Base-by-base conservation (phyloP, 345 rosid species). In the Microthlaspi erraticum region DNA sequence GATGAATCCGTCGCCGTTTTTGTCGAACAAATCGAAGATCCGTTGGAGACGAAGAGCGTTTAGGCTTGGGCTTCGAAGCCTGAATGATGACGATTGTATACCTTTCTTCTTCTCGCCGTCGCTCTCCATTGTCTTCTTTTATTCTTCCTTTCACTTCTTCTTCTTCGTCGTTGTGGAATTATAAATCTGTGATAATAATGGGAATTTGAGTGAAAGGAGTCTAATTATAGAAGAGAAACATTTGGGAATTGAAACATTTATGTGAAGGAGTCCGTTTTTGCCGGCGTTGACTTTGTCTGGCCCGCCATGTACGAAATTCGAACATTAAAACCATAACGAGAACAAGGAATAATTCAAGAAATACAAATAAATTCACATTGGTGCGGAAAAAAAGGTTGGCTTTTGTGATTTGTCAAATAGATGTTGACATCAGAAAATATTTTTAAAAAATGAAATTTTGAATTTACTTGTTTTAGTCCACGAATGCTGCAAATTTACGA, bases 21-120 rank as follows among this genome's bases (percentile, higher is more conserved):
- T 82, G 89, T 93, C 93, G 68, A 93, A 93, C 29, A 85, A 80
- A 58, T 88, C 92, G 60, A 93, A 93, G 38, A 84, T 79, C 31
- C 97, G 89, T 23, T 80, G 87, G 66, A 88, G 86, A 68, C 91
- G 94, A 75, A 88, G 80, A 13, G 87, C 77, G 81, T 88, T 86
- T 33, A 86, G 79, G 72, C 91, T 86, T 1, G 91, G 84, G 53
- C 82, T 64, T 16, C 85, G 81, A 13, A 88, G 79, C 33, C 88
- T 75, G 64, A 88, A 88, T 0, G 93, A 88, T 7, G 87, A 72
- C 2, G 79, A 76, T 41, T 56, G 19, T 32, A n/a, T n/a, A n/a
- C n/a, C n/a, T n/a, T 16, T 62, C 55, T 66, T 66, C 0, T 75
- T 39, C 31, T 45, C 60, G 2, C 14, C 8, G 3, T 54, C 32